Percentiles rank a stretch among this genome's conserved stretches.
phyloP scores from a whole-genome alignment of 108 stramenopile genomes.

The Cyclotella choctawhatcheeana region DNA sequence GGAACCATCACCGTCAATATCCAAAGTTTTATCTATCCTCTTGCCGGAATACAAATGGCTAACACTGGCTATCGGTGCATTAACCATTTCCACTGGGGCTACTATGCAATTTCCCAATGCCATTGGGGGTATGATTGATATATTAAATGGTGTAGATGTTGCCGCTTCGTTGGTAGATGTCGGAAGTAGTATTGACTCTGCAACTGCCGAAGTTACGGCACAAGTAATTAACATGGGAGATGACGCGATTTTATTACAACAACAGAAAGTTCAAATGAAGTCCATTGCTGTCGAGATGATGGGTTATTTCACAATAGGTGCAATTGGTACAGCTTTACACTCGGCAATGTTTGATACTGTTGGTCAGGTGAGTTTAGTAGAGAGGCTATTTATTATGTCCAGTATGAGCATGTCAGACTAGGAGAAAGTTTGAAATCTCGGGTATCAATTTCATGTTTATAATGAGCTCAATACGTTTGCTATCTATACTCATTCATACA shows the following conservation, averaged over 20 bases:
- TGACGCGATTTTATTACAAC: background rate
- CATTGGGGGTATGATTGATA: constrained; percentile 47
- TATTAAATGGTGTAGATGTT: constrained; percentile 22
- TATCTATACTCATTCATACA: background rate
- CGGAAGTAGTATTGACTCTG: too few relatives aligned
- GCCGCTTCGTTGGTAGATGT: constrained; percentile 20
- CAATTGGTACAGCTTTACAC: constrained; percentile 31
- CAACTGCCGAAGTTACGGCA: too few relatives aligned
- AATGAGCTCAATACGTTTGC: too few relatives aligned
- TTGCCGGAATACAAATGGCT: constrained; percentile 33
- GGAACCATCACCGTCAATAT: constrained; percentile 28
- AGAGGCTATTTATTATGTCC: background rate
- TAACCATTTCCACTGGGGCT: constrained; percentile 44
- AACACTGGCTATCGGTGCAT: constrained; percentile 28
- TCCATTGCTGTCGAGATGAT: constrained; percentile 36
- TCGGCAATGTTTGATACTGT: constrained; percentile 45
- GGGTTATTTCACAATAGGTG: constrained; percentile 39
- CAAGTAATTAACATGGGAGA: too few relatives aligned
- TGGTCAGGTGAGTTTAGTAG: constrained; percentile 37
- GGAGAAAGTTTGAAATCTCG: too few relatives aligned
- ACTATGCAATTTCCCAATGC: constrained; percentile 54
- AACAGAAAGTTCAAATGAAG: constrained; percentile 21
- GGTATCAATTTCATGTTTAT: too few relatives aligned
- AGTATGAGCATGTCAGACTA: background rate
- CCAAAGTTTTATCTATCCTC: constrained; percentile 42